A percentile compares a stretch with the other conserved stretches of the same genome.
Conservation (phyloP, 1,284 basidiomycete species). For the Pseudozyma flocculosa region DNA sequence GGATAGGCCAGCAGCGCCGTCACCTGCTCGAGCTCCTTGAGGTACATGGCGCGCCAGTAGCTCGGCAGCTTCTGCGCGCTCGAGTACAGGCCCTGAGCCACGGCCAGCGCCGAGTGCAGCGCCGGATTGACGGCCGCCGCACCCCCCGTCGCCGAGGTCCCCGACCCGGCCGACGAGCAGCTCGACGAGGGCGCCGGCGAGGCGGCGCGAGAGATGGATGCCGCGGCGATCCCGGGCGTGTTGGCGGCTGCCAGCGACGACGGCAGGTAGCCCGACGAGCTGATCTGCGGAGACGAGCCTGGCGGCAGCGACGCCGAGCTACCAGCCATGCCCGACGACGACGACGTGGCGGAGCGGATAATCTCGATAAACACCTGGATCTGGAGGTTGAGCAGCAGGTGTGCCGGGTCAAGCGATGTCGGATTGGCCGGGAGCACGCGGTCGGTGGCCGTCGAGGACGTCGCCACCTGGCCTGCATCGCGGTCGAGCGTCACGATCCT, state of each 20-base stretch:
- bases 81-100: constrained; percentile 40
- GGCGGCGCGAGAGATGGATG: constrained; percentile 35
- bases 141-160: constrained; percentile 20
- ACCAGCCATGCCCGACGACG: background rate
- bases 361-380: constrained; percentile 80
- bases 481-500: too few species aligned
- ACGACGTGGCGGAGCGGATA: constrained; percentile 64
- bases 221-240: constrained; percentile 28
- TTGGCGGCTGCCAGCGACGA: constrained; percentile 12
- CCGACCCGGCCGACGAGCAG: constrained; percentile 32
- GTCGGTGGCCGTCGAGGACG: constrained; percentile 13
- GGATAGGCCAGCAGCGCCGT: constrained; percentile 74
- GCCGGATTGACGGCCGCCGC: constrained; percentile 22
- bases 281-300: background rate
- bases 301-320: background rate
- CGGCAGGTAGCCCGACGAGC: constrained; percentile 14
- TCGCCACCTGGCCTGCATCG: too few species aligned
- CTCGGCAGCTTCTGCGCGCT: constrained; percentile 39
- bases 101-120: constrained; percentile 38
- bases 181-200: constrained; percentile 41
- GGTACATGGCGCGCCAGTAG: constrained; percentile 62
- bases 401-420: constrained; percentile 65
- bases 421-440: constrained; percentile 41
- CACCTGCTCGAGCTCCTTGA: constrained; percentile 71
- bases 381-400: constrained; percentile 76